phyloP scores from a whole-genome alignment of 2,329 filamentous ascomycete species.

The Karstenula rhodostoma region DNA sequence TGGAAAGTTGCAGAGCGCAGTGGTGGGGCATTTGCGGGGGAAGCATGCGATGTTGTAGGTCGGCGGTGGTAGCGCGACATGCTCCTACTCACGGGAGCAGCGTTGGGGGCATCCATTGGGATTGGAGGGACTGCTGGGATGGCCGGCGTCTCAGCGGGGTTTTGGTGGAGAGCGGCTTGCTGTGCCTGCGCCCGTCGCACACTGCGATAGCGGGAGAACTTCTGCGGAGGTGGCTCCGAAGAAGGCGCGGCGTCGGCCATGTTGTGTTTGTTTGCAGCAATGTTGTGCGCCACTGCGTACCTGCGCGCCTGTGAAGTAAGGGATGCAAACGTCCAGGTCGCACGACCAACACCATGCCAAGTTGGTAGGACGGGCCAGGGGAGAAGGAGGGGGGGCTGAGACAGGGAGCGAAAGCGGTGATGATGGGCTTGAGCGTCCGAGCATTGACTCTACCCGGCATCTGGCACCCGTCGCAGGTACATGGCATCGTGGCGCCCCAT shows the following conservation, averaged over 20 bases:
- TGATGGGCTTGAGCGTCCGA: slow-evolving; percentile 1
- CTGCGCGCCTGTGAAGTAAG: slow-evolving; percentile 29
- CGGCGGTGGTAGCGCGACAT: slow-evolving; percentile 53
- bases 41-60: slow-evolving; percentile 37
- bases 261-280: slow-evolving; percentile 31
- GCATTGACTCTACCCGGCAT: slow-evolving; percentile 6
- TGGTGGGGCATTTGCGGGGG: slow-evolving; percentile 33
- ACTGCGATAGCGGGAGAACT: slow-evolving; percentile 67
- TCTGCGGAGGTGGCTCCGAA: slow-evolving; percentile 42
- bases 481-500: slow-evolving; percentile 1
- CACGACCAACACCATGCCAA: slow-evolving; percentile 14
- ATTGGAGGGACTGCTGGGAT: slow-evolving; percentile 30
- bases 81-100: slow-evolving; percentile 43
- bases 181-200: slow-evolving; percentile 58
- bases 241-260: slow-evolving; percentile 45
- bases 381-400: slow-evolving; percentile 3
- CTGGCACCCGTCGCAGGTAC: not conserved
- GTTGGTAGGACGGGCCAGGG: slow-evolving; percentile 15
- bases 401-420: slow-evolving; percentile 1
- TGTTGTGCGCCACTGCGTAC: slow-evolving; percentile 30
- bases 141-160: slow-evolving; percentile 16
- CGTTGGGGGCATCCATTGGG: slow-evolving; percentile 29
- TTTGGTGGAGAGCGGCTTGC: slow-evolving; percentile 29
- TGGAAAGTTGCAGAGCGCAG: slow-evolving; percentile 33
- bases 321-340: slow-evolving; percentile 17